These are phyloP conservation scores for Suhomyces sp. DNA, from an alignment of 805 yeast genomes.

Conservation along the genomic window DNA sequence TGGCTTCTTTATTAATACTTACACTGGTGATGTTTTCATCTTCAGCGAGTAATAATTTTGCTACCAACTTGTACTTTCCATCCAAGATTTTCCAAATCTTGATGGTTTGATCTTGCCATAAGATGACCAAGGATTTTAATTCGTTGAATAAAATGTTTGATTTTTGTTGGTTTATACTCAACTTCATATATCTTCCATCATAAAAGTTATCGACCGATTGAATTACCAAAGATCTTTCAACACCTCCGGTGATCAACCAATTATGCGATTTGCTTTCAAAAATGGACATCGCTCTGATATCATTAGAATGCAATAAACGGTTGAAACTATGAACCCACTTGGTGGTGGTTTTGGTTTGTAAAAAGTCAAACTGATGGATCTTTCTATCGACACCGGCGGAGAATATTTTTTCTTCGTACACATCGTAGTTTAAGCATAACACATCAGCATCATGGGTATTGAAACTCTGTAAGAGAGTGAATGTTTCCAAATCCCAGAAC, in stretches of 20 bases:
- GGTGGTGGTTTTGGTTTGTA: slow-evolving; percentile 29
- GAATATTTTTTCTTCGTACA: slow-evolving; percentile 62
- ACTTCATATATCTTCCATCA: slow-evolving; percentile 68
- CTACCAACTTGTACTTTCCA: slow-evolving; percentile 54
- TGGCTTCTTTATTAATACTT: slow-evolving; percentile 62
- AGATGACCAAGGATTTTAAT: slow-evolving; percentile 51
- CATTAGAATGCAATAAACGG: slow-evolving; percentile 82
- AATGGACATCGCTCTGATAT: slow-evolving; percentile 72
- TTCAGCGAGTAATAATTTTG: slow-evolving; percentile 64
- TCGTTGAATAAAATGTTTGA: slow-evolving; percentile 52
- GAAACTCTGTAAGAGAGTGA: slow-evolving; percentile 77
- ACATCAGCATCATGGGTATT: slow-evolving; percentile 90
- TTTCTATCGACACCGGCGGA: slow-evolving; percentile 94
- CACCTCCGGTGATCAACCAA: slow-evolving; percentile 79
- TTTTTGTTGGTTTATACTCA: slow-evolving; percentile 60
- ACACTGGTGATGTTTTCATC: slow-evolving; percentile 79
- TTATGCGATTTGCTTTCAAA: slow-evolving; percentile 68
- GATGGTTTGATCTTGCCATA: slow-evolving; percentile 82
- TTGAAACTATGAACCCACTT: slow-evolving; percentile 79
- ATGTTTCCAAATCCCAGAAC: slow-evolving; percentile 83
- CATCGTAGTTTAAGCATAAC: slow-evolving; percentile 64
- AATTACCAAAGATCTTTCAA: slow-evolving; percentile 66
- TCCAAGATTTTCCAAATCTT: slow-evolving; percentile 72
- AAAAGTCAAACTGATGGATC: slow-evolving; percentile 66
- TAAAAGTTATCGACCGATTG: slow-evolving; percentile 67